Base-by-base conservation (phyloP, 2,329 filamentous ascomycete species). In the Colletotrichum karsti region DNA sequence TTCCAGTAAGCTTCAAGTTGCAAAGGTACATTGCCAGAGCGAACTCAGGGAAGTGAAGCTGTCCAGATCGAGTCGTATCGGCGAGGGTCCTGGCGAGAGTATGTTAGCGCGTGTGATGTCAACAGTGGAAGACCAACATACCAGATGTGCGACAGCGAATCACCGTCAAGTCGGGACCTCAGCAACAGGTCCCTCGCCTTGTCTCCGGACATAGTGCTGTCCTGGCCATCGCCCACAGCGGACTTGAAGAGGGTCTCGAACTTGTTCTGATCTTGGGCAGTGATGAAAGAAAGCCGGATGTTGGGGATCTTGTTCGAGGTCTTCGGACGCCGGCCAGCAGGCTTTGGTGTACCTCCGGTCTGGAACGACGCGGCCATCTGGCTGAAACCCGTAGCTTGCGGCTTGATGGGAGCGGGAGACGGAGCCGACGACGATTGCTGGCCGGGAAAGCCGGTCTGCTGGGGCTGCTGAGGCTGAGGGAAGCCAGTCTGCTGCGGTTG, bases 171-270 rank as follows among this genome's bases (percentile, higher is more conserved):
- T 77, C 94, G 93, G 13, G 96, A 98, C 65, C 95, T 91, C 77
- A 98, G 77, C 66, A 99, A 84, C 46, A 99, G 84, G 78, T 98
- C 95, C 74, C 92, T 91, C 26, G 95, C 95, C 81, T 97, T 97
- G 71, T 98, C 95, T 59, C 92, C 96, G 53, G 94, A 94, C 85
- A 99, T 90, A 60, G 95, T 95, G 73, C 92, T 92, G 15, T 44
- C 60, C 74, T 95, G 91, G 67, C 87, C 89, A 72, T 94, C 91
- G 35, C 94, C 94, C 37, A 95, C 94, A 13, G 96, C 95, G 62
- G 95, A 97, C 82, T 96, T 98, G 85, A 99, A 99, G 44, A 99
- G 83, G 64, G 96, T 96, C 84, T 99, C 96, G 74, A 99, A 99
- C 82, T 97, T 98, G 75, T 93, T 89, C 81, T 99, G 96, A 77